Conservation (phyloP, 768 basidiomycete species). For the Trametopsis cervina region DNA sequence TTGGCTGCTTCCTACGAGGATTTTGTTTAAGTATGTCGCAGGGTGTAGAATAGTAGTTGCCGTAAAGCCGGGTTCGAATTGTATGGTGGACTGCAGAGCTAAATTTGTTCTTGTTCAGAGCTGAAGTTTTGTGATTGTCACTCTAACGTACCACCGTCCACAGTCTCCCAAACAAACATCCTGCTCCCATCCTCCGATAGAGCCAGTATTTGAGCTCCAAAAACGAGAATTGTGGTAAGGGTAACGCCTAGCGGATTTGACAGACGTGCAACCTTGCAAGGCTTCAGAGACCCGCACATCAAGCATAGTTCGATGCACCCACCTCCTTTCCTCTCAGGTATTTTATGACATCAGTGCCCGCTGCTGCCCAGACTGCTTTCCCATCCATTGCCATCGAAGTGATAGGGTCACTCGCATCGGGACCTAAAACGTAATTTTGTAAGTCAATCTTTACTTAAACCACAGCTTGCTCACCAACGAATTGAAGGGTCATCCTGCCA, state of each 20-base stretch:
- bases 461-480: constrained; percentile 68
- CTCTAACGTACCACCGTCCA: constrained; percentile 42
- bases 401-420: constrained; percentile 72
- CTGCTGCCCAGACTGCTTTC: constrained; percentile 78
- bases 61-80: constrained; percentile 78
- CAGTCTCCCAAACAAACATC: constrained; percentile 74
- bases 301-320: constrained; percentile 5
- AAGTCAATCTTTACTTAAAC: background rate
- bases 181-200: constrained; percentile 72
- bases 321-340: constrained; percentile 90
- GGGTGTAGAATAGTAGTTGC: constrained; percentile 88
- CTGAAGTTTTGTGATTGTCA: constrained; percentile 10
- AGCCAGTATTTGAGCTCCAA: constrained; percentile 76
- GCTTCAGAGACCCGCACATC: background rate
- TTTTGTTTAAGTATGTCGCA: constrained; percentile 94
- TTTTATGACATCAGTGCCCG: constrained; percentile 62
- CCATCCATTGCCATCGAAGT: constrained; percentile 75
- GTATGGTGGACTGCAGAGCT: constrained; percentile 63
- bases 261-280: constrained; percentile 40
- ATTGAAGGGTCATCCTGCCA: constrained; percentile 84
- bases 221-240: constrained; percentile 63
- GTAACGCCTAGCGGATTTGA: constrained; percentile 57
- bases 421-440: constrained; percentile 42
- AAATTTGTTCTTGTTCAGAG: constrained; percentile 8
- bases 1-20: constrained; percentile 75